Evolutionary conservation across 257 asterid species (phyloP).

Genomic region (Solanum ossicruentum): DNA sequence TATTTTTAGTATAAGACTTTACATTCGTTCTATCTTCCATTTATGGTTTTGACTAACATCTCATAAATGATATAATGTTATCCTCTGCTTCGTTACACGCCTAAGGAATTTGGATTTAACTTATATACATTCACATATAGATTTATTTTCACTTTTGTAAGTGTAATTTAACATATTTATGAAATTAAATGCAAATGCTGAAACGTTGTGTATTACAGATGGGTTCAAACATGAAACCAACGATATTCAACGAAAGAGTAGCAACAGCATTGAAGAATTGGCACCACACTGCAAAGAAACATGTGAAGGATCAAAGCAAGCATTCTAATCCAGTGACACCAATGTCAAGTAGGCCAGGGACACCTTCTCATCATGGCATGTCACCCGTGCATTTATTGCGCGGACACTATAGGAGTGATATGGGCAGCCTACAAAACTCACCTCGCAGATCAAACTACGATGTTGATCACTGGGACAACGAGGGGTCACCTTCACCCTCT

Average conservation of each 20-base stretch:
- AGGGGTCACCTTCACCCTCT: conserved; percentile 32
- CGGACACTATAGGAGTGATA: conserved; percentile 24
- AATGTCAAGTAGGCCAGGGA: conserved; percentile 40
- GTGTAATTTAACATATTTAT: too few species aligned
- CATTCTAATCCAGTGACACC: conserved; percentile 33
- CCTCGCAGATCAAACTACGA: conserved; percentile 24
- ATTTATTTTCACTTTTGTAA: background rate
- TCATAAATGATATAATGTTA: background rate
- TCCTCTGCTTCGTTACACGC: background rate
- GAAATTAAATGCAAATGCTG: background rate
- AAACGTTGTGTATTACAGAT: conserved; percentile 25
- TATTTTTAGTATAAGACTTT: too few species aligned
- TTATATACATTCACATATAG: too few species aligned
- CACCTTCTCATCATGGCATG: conserved; percentile 41
- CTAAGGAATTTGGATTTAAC: too few species aligned
- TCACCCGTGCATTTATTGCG: conserved; percentile 79
- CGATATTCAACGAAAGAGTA: conserved; percentile 69
- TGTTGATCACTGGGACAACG: conserved; percentile 23
- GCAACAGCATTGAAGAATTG: conserved; percentile 62
- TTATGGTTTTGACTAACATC: background rate
- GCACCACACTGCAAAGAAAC: conserved; percentile 85
- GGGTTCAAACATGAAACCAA: conserved; percentile 90
- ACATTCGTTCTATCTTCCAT: too few species aligned
- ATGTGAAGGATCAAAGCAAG: conserved; percentile 40
- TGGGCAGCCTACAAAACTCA: conserved; percentile 16